phyloP scores from a whole-genome alignment of 208 protist genomes.

The Novymonas esmeraldas region DNA sequence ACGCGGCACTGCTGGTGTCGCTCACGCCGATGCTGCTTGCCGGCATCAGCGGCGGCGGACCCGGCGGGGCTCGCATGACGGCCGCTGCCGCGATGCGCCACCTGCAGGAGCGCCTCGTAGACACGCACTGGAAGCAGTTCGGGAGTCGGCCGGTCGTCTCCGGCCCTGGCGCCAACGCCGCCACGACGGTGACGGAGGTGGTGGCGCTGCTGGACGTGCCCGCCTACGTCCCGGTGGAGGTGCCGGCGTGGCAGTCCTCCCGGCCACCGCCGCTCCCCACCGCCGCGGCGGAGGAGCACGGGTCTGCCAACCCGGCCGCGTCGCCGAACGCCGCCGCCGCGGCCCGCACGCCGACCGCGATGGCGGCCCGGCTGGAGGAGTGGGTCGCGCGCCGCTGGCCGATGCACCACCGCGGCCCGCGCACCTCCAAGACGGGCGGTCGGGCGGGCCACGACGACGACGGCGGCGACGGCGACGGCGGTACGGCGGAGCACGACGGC shows the following conservation, averaged over 20 bases:
- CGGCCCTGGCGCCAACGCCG: not conserved
- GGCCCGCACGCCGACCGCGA: conserved; percentile 2
- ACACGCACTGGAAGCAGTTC: conserved; percentile 33
- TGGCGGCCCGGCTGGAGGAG: conserved; percentile 38
- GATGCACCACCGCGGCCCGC: not conserved
- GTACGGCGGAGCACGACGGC: not conserved
- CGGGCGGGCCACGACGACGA: not conserved
- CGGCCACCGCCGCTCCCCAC: not conserved
- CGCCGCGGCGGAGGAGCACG: not conserved
- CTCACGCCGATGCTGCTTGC: conserved; percentile 81
- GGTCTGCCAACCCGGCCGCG: not conserved
- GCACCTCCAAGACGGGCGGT: not conserved
- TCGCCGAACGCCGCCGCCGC: not conserved
- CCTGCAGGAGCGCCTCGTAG: conserved; percentile 12
- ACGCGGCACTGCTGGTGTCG: conserved; percentile 61
- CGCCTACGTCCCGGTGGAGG: conserved; percentile 11
- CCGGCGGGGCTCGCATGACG: not conserved
- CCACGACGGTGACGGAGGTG: conserved; percentile 1
- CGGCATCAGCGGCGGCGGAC: conserved; percentile 17
- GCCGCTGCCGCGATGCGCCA: conserved; percentile 15
- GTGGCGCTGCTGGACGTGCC: conserved; percentile 30
- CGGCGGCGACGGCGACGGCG: too few relatives aligned
- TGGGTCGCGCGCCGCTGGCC: conserved; percentile 34
- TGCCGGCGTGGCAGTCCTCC: not conserved
- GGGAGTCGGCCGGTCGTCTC: conserved; percentile 10